Conservation (phyloP, 768 basidiomycete genomes). For the Coprinellus micaceus region DNA sequence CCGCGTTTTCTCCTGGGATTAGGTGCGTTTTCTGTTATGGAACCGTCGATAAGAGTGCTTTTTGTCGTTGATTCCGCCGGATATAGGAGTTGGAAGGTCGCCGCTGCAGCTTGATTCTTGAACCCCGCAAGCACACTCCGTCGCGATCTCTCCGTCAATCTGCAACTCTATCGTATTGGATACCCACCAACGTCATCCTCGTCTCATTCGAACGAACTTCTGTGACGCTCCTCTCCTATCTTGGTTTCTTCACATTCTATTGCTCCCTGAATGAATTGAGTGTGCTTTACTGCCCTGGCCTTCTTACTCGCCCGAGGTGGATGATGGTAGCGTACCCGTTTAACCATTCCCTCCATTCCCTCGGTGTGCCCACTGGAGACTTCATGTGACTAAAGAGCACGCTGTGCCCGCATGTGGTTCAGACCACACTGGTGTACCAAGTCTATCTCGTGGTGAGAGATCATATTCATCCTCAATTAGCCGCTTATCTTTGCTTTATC, state of each 20-base stretch:
- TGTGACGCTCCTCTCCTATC: background rate
- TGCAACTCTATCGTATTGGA: background rate
- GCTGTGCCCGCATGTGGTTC: background rate
- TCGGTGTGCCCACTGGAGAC: background rate
- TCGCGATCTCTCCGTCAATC: background rate
- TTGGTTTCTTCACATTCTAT: background rate
- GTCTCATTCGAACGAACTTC: background rate
- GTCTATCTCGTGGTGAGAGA: background rate
- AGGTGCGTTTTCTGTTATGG: too few relatives aligned
- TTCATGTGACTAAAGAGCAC: background rate
- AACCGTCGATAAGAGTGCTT: too few relatives aligned
- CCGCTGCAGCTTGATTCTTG: background rate
- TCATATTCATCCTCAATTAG: background rate
- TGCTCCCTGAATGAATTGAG: background rate
- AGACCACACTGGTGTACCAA: background rate
- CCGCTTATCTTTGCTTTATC: constrained; percentile 3
- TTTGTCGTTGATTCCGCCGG: too few relatives aligned
- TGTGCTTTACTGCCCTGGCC: background rate
- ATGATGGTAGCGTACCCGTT: background rate
- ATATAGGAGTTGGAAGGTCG: too few relatives aligned
- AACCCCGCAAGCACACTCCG: background rate
- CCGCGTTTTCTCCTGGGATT: too few relatives aligned
- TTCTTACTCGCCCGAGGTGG: background rate
- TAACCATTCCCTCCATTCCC: too few relatives aligned
- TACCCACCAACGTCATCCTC: background rate